These are phyloP conservation scores for Rhinocladiella similis DNA, from an alignment of 2,329 filamentous ascomycete species.

Conservation along the genomic window DNA sequence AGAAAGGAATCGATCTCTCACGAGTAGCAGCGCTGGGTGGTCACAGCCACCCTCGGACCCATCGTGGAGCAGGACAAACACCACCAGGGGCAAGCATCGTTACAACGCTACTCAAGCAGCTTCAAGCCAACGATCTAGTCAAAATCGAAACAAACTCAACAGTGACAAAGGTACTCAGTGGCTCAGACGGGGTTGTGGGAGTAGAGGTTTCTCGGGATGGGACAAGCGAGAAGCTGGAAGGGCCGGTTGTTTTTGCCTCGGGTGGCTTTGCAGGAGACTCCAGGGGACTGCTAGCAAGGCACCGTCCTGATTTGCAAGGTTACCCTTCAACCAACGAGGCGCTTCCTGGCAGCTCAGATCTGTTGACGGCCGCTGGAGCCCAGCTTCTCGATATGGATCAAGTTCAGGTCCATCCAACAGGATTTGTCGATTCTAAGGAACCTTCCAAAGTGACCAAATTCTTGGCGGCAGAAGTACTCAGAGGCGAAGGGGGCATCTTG, in stretches of 20 bases:
- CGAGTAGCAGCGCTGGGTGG: conserved; percentile 61
- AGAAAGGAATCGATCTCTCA: conserved; percentile 59
- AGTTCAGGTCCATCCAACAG: conserved; percentile 66
- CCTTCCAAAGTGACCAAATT: conserved; percentile 56
- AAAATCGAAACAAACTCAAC: conserved; percentile 53
- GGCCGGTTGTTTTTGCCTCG: conserved; percentile 60
- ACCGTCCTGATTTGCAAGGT: conserved; percentile 60
- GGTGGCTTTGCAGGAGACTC: conserved; percentile 66
- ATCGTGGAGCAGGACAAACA: conserved; percentile 56
- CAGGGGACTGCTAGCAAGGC: conserved; percentile 54
- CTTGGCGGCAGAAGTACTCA: conserved; percentile 62
- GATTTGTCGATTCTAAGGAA: conserved; percentile 59
- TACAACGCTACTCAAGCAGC: conserved; percentile 51
- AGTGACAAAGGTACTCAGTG: conserved; percentile 53
- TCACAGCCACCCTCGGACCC: conserved; percentile 57
- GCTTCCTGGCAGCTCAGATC: conserved; percentile 53
- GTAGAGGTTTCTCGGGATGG: conserved; percentile 51
- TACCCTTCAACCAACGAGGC: conserved; percentile 65
- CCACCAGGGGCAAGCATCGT: conserved; percentile 63
- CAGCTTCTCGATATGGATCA: conserved; percentile 47
- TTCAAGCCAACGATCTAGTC: conserved; percentile 54
- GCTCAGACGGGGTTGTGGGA: conserved; percentile 46
- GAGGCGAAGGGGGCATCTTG: conserved; percentile 63
- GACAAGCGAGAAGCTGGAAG: conserved; percentile 40
- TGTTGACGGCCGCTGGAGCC: conserved; percentile 43